Evolutionary conservation across 148 eudicot species (phyloP).

Genomic region (Chenopodium album): DNA sequence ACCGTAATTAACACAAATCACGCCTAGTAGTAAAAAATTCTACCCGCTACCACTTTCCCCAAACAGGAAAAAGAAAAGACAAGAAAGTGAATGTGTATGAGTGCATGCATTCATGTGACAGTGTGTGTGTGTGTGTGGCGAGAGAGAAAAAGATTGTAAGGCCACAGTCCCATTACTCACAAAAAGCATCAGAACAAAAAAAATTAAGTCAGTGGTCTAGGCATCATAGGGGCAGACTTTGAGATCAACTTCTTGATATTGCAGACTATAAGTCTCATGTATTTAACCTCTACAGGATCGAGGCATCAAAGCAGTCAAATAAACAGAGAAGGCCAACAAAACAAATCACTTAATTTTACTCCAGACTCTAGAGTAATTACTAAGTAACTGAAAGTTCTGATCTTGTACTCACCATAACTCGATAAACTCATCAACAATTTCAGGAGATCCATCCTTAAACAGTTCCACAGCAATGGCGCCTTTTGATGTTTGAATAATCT

Average conservation of each 20-base stretch:
- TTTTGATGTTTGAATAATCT: constrained; percentile 80
- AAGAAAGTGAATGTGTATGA: background rate
- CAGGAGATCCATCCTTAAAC: constrained; percentile 83
- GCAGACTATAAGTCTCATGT: background rate
- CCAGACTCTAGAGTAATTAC: background rate
- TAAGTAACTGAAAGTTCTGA: background rate
- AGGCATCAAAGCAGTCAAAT: background rate
- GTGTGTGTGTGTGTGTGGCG: background rate
- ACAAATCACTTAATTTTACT: background rate
- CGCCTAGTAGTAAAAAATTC: background rate
- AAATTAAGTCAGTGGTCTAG: background rate
- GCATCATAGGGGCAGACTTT: background rate
- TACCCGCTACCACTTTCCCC: background rate
- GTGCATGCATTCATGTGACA: background rate
- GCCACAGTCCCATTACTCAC: background rate
- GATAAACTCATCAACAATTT: constrained; percentile 72
- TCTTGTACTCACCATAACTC: constrained; percentile 61
- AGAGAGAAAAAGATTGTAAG: background rate
- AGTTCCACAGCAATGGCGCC: constrained; percentile 81
- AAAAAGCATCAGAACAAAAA: background rate
- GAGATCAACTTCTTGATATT: background rate
- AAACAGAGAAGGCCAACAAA: background rate
- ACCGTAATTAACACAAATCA: background rate
- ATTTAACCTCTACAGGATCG: background rate
- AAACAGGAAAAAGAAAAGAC: background rate